phyloP scores from a whole-genome alignment of 164 flowering plant species.

The Liquidambar formosana region DNA sequence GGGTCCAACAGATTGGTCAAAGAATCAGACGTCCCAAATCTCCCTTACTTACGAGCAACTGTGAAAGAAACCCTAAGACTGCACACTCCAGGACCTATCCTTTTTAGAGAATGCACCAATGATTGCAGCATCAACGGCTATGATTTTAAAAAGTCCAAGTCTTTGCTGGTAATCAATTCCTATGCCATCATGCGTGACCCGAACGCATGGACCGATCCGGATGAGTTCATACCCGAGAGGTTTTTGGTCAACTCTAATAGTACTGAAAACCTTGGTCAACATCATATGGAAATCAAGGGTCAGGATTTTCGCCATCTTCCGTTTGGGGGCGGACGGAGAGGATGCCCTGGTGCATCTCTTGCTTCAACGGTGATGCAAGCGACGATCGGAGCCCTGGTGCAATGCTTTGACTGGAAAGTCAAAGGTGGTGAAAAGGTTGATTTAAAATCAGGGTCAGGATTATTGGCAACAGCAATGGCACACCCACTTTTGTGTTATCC shows the following conservation, averaged over 20 bases:
- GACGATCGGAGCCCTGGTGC: slow-evolving; percentile 29
- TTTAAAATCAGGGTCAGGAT: slow-evolving; percentile 23
- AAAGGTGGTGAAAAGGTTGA: slow-evolving; percentile 26
- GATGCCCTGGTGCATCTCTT: slow-evolving; percentile 36
- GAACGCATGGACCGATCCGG: slow-evolving; percentile 29
- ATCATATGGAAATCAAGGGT: slow-evolving; percentile 36
- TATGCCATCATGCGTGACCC: slow-evolving; percentile 40
- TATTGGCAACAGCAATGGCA: slow-evolving; percentile 34
- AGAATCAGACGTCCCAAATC: slow-evolving; percentile 36
- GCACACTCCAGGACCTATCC: slow-evolving; percentile 38
- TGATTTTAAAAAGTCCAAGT: slow-evolving; percentile 18
- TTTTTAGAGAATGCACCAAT: slow-evolving; percentile 31
- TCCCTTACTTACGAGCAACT: slow-evolving; percentile 29
- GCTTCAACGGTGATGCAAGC: slow-evolving; percentile 31
- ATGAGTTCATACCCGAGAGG: slow-evolving; percentile 35
- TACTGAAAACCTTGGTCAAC: slow-evolving; percentile 24
- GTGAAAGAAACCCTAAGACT: slow-evolving; percentile 34
- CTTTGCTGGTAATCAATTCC: slow-evolving; percentile 26
- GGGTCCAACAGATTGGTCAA: slow-evolving; percentile 9
- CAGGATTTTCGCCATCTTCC: slow-evolving; percentile 33
- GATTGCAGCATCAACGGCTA: slow-evolving; percentile 30
- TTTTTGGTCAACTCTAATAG: slow-evolving; percentile 24
- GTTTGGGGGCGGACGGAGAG: slow-evolving; percentile 41
- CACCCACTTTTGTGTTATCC: slow-evolving; percentile 28
- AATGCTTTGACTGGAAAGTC: slow-evolving; percentile 39